These are phyloP conservation scores for Solanum chaucha DNA, from an alignment of 257 asterid genomes.

Conservation along the genomic window DNA sequence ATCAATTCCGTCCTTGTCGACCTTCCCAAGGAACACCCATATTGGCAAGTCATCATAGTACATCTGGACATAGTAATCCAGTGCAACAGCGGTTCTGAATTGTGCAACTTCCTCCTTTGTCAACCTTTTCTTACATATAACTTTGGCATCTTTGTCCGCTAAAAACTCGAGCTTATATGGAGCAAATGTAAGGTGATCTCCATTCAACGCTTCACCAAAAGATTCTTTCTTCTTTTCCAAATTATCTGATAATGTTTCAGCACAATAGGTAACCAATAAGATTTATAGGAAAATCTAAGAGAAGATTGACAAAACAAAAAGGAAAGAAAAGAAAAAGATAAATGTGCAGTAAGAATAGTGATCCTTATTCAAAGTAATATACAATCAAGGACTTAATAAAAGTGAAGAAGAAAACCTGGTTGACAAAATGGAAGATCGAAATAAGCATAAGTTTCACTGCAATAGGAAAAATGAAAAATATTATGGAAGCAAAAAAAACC, in stretches of 20 bases:
- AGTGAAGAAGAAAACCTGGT: slow-evolving; percentile 13
- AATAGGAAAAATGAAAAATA: background rate
- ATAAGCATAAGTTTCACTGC: slow-evolving; percentile 14
- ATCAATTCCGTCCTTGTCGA: background rate
- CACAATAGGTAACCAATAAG: background rate
- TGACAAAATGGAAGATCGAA: slow-evolving; percentile 14
- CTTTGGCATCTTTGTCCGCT: background rate
- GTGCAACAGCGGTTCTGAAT: slow-evolving; percentile 4
- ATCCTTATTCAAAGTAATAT: background rate
- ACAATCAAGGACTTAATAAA: background rate
- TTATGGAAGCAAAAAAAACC: background rate
- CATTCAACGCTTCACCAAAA: slow-evolving; percentile 1
- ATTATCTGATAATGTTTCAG: background rate
- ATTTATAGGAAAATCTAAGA: background rate
- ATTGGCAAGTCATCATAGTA: slow-evolving; percentile 14
- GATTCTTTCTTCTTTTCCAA: slow-evolving; percentile 1
- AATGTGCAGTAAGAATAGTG: background rate
- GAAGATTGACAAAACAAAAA: background rate
- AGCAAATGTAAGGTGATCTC: slow-evolving; percentile 10
- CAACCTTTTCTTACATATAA: slow-evolving; percentile 3
- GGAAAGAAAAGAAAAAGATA: background rate
- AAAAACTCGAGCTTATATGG: slow-evolving; percentile 10
- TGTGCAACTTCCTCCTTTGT: slow-evolving; percentile 9
- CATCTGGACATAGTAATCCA: slow-evolving; percentile 10
- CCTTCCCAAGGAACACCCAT: slow-evolving; percentile 8